Base-by-base conservation (phyloP, 331 rosid genomes). In the Pyrus hybrid region DNA sequence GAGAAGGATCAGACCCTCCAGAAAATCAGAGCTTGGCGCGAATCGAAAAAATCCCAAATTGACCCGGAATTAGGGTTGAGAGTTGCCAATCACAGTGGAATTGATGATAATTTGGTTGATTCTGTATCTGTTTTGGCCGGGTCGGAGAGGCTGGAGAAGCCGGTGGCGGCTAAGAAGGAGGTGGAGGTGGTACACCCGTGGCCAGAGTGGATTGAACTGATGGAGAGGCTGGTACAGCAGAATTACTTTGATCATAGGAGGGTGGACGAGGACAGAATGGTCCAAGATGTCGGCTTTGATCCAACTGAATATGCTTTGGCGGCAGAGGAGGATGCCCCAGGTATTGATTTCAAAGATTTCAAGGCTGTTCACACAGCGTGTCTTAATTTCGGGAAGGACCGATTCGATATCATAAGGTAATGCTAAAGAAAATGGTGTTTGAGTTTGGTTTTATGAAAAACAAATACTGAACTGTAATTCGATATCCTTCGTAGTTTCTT, bases 191-290 rank as follows among this genome's bases (percentile, higher is more conserved):
- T 89, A 70, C 99, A 94, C 45, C 97, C 97, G 2, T 94, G 99
- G 99, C 96, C 97, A 61, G 97, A 94, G 86, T 94, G 99, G 99
- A 84, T 94, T 22, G 97, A 92, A 33, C 74, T 94, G 80, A 89
- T 94, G 92, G 96, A 92, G 86, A 92, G 89, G 77, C 75, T 94
- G 84, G 97, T 94, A 72, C 86, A 84, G 82, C 97, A 92, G 86
- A 92, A 94, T 67, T 94, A 94, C 86, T 94, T 94, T 41, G 99
- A 92, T 68, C 97, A 90, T 22, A 68, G 77, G 82, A 88, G 99
- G 76, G 85, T n/a, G 51, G 96, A 92, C 41, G 99, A 92, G 88
- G 93, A 88, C 63, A 87, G 74, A 78, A 76, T 92, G 90, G 88
- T 92, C 47, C 81, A 79, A 22, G 93, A 83, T 13, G 51, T 86